Conservation (phyloP, 2,329 filamentous ascomycete genomes). For the Monosporascus sp. region DNA sequence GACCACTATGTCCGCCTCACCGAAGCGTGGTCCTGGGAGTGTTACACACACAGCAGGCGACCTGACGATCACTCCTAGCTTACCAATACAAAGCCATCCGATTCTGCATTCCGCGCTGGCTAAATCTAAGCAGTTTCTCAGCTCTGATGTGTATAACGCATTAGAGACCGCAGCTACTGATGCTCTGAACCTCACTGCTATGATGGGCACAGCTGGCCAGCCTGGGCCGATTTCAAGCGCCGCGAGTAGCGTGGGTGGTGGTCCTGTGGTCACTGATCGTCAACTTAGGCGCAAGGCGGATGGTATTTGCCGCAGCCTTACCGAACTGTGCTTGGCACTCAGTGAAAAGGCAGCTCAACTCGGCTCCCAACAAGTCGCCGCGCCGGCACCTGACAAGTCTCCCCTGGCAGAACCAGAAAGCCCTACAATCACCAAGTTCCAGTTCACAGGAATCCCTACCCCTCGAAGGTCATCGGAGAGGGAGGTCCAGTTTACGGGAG, state of each 20-base stretch:
- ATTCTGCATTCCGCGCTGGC: slow-evolving; percentile 74
- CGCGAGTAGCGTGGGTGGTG: slow-evolving; percentile 54
- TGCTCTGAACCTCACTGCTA: slow-evolving; percentile 70
- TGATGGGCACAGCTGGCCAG: slow-evolving; percentile 70
- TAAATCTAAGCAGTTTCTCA: slow-evolving; percentile 69
- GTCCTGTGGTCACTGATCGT: slow-evolving; percentile 62
- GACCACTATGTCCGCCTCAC: slow-evolving; percentile 86
- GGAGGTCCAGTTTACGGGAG: slow-evolving; percentile 23
- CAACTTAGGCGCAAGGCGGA: slow-evolving; percentile 88
- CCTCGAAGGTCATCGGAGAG: slow-evolving; percentile 17
- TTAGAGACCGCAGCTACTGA: slow-evolving; percentile 80
- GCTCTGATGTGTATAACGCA: slow-evolving; percentile 67
- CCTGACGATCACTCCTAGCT: slow-evolving; percentile 27
- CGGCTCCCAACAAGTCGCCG: slow-evolving; percentile 28
- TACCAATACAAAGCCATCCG: slow-evolving; percentile 62
- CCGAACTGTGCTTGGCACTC: slow-evolving; percentile 84
- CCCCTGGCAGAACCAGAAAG: slow-evolving; percentile 28
- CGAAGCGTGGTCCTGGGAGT: slow-evolving; percentile 62
- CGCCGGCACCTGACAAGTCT: slow-evolving; percentile 21
- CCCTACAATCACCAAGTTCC: slow-evolving; percentile 41
- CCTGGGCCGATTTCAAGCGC: slow-evolving; percentile 64
- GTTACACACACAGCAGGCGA: slow-evolving; percentile 39
- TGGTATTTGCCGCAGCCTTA: slow-evolving; percentile 85
- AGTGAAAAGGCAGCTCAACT: slow-evolving; percentile 51
- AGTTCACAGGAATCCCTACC: slow-evolving; percentile 4